phyloP scores from a whole-genome alignment of 352 stramenopile genomes.

The Pythium vanterpoolii region DNA sequence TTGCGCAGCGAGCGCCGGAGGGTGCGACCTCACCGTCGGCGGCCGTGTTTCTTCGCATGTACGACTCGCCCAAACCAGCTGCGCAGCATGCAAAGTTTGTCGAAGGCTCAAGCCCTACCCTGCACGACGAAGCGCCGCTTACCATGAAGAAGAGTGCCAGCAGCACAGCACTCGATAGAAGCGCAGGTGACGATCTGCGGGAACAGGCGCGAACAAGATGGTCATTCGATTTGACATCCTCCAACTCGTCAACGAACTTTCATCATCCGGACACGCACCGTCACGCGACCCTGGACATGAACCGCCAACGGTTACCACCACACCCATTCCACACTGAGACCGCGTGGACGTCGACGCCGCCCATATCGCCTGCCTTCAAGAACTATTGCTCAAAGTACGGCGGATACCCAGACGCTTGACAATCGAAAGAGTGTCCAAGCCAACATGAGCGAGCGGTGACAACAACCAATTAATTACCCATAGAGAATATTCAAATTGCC shows the following conservation, averaged over 20 bases:
- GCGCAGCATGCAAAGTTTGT: slow-evolving; percentile 30
- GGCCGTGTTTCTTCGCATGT: slow-evolving; percentile 68
- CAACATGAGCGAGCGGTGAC: neutral
- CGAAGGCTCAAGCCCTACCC: neutral
- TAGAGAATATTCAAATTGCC: neutral
- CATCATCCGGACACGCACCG: slow-evolving; percentile 3
- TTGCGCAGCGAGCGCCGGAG: neutral
- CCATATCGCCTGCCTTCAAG: slow-evolving; percentile 47
- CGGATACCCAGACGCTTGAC: slow-evolving; percentile 59
- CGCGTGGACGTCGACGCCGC: slow-evolving; percentile 14
- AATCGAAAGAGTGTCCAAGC: neutral
- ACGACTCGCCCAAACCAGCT: slow-evolving; percentile 53
- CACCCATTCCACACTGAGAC: neutral
- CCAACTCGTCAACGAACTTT: neutral
- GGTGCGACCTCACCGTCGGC: slow-evolving; percentile 30
- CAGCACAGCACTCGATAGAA: neutral
- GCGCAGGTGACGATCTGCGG: slow-evolving; percentile 2
- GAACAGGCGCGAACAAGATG: slow-evolving; percentile 9
- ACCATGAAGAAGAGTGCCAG: slow-evolving; percentile 5
- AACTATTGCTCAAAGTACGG: slow-evolving; percentile 87
- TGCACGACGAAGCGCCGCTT: neutral
- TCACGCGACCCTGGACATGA: slow-evolving; percentile 9
- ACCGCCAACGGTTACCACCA: neutral
- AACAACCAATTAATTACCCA: neutral
- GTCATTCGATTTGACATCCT: slow-evolving; percentile 43